phyloP scores from a whole-genome alignment of 345 rosid species.

The Eucalyptus regnans region DNA sequence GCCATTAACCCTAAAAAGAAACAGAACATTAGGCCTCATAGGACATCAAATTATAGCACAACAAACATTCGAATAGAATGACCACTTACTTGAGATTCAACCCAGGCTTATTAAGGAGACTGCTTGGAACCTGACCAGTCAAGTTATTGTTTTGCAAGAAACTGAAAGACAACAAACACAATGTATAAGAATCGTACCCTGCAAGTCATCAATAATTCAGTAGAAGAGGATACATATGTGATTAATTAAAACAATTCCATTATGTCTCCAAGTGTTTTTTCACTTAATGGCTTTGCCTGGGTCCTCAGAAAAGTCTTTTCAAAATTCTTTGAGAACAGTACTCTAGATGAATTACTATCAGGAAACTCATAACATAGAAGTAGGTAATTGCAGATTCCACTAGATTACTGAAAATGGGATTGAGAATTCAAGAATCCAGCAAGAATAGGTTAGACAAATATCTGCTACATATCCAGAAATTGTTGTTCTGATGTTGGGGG shows the following conservation, averaged over 20 bases:
- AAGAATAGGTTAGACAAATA: neutral
- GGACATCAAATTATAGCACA: neutral
- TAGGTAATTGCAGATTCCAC: neutral
- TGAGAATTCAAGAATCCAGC: neutral
- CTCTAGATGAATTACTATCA: neutral
- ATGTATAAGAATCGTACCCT: neutral
- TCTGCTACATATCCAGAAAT: neutral
- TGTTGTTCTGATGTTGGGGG: neutral
- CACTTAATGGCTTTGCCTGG: neutral
- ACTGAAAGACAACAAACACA: slow-evolving; percentile 23
- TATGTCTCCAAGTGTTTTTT: neutral
- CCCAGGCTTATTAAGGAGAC: slow-evolving; percentile 36
- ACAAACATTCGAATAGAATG: neutral
- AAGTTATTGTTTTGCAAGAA: slow-evolving; percentile 84
- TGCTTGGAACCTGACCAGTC: slow-evolving; percentile 55
- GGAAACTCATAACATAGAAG: neutral
- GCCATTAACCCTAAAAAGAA: slow-evolving; percentile 27
- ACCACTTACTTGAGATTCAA: slow-evolving; percentile 42
- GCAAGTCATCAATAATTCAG: neutral
- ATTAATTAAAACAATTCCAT: neutral
- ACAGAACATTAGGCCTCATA: neutral
- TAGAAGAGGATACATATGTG: neutral
- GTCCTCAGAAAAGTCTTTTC: neutral
- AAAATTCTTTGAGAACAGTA: neutral
- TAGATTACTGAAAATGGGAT: neutral